Evolutionary conservation across 306 rosid species (phyloP).

Genomic region (Oemleria cerasiformis): DNA sequence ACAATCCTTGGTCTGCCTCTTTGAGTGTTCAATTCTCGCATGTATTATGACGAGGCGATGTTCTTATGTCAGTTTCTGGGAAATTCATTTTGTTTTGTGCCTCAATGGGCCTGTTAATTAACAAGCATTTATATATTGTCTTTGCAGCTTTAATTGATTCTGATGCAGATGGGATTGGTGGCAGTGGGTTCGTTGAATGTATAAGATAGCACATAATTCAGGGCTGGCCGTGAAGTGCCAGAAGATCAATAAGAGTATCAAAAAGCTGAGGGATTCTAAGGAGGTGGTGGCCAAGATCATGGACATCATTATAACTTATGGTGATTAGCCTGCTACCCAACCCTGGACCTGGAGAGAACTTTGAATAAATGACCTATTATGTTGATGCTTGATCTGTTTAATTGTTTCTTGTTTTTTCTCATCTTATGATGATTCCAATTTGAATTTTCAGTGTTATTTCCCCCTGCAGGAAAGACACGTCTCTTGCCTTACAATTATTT

Average conservation of each 20-base stretch:
- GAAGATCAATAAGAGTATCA: background rate
- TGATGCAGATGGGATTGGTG: constrained; percentile 99
- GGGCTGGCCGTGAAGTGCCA: constrained; percentile 58
- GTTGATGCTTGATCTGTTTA: no score
- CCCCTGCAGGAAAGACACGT: no score
- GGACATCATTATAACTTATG: background rate
- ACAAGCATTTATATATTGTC: constrained; percentile 27
- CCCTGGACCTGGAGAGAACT: no score
- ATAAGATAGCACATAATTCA: constrained; percentile 93
- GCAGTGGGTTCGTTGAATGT: constrained; percentile 97
- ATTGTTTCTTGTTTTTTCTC: no score
- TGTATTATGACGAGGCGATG: constrained; percentile 5
- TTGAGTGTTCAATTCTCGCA: constrained; percentile 24
- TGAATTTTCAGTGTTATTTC: no score
- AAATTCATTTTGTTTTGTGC: constrained; percentile 24
- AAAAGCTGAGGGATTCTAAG: background rate
- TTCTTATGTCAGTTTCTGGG: constrained; percentile 21
- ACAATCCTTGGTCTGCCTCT: constrained; percentile 78
- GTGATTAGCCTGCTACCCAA: background rate
- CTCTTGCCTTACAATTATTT: no score
- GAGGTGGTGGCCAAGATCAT: background rate
- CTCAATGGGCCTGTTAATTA: constrained; percentile 20
- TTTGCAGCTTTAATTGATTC: constrained; percentile 96
- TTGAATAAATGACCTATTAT: no score
- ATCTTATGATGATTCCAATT: no score